Evolutionary conservation across 805 yeast genomes (phyloP).

Genomic region (Jamesozyma jinghongensis): DNA sequence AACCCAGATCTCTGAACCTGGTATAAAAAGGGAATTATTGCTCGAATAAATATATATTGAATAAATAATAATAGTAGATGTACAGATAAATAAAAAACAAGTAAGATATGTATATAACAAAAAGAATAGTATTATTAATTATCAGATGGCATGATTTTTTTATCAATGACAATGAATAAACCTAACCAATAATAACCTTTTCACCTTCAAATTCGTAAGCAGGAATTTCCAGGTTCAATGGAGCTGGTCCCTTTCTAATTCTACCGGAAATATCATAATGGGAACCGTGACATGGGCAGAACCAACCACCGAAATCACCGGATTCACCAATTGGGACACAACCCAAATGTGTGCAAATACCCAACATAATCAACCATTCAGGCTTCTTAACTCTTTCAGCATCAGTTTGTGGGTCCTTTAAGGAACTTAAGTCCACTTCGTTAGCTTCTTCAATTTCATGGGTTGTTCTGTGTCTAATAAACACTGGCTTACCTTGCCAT

Average conservation of each 20-base stretch:
- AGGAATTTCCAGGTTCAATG: conserved; percentile 96
- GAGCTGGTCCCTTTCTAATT: conserved; percentile 99
- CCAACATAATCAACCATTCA: conserved; percentile 98
- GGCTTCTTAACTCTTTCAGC: conserved; percentile 92
- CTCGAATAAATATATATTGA: conserved; percentile 3
- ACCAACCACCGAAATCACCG: conserved; percentile 99
- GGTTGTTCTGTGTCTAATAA: conserved; percentile 96
- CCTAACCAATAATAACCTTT: conserved; percentile 79
- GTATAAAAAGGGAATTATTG: neutral
- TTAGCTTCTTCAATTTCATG: conserved; percentile 94
- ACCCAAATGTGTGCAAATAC: conserved; percentile 99
- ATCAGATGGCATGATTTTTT: too few relatives aligned
- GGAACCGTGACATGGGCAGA: conserved; percentile 99
- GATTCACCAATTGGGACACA: conserved; percentile 99
- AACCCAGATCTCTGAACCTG: conserved; percentile 11
- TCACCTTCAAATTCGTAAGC: conserved; percentile 79
- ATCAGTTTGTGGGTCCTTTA: conserved; percentile 94
- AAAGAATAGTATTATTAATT: conserved; percentile 2
- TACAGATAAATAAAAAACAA: conserved; percentile 2
- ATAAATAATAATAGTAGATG: conserved; percentile 1
- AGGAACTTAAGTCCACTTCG: conserved; percentile 57
- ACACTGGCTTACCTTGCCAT: conserved; percentile 99
- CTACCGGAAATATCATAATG: conserved; percentile 99
- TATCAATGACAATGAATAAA: neutral
- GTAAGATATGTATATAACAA: conserved; percentile 2